These are phyloP conservation scores for Pueraria montana DNA, from an alignment of 306 rosid species.

Conservation along the genomic window DNA sequence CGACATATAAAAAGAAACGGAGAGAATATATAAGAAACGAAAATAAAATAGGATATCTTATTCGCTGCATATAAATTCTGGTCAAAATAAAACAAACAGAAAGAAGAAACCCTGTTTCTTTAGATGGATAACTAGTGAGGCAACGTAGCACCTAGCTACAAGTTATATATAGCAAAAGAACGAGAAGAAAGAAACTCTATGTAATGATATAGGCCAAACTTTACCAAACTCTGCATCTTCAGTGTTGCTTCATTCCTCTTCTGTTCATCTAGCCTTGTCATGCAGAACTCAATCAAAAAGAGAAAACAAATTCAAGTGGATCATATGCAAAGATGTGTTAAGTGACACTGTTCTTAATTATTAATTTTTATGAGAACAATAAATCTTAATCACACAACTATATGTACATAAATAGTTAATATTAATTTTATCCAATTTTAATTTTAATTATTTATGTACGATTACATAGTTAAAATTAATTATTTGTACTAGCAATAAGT, in stretches of 20 bases:
- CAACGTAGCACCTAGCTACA: neutral
- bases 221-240: constrained; percentile 35
- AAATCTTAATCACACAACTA: neutral
- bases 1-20: no score
- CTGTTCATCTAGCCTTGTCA: constrained; percentile 9
- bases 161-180: constrained; percentile 2
- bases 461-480: neutral
- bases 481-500: neutral
- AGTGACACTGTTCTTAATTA: neutral
- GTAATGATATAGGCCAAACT: neutral
- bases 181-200: neutral
- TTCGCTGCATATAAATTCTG: constrained; percentile 13
- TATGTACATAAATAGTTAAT: neutral
- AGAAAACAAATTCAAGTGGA: neutral
- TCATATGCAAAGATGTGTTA: neutral
- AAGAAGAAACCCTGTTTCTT: constrained; percentile 43
- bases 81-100: constrained; percentile 32
- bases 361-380: neutral
- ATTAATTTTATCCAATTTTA: neutral
- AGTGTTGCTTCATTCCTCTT: neutral
- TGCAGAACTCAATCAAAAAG: neutral
- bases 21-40: neutral
- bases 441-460: neutral
- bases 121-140: neutral
- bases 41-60: neutral